phyloP scores from a whole-genome alignment of 768 basidiomycete species.

The Termitomyces sp. region DNA sequence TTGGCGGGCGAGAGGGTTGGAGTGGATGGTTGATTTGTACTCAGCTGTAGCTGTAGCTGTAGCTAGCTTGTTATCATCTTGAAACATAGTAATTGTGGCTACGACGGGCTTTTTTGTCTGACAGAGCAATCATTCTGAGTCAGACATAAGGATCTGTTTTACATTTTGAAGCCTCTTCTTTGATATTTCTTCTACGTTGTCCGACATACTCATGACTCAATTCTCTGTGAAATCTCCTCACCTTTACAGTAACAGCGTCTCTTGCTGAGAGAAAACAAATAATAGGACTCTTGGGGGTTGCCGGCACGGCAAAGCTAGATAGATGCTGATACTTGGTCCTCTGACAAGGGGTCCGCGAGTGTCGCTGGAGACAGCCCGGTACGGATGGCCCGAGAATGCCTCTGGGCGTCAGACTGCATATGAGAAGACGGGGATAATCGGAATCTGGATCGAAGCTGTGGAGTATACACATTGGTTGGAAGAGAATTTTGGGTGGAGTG shows the following conservation, averaged over 20 bases:
- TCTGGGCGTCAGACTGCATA: neutral
- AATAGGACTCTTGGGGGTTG: neutral
- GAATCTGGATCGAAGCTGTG: neutral
- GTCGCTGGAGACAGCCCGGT: neutral
- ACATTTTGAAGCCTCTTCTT: neutral
- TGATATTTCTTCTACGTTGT: neutral
- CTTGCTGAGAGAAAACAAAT: neutral
- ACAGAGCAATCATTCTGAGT: no score
- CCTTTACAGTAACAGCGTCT: neutral
- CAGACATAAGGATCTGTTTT: neutral
- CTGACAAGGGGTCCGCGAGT: neutral
- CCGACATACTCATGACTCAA: neutral
- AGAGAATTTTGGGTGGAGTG: neutral
- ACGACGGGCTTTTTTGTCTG: no score
- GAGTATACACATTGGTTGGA: neutral
- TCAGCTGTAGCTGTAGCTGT: constrained; percentile 12
- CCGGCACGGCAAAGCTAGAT: neutral
- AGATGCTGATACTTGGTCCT: neutral
- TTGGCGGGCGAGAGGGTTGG: constrained; percentile 41
- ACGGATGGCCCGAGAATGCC: neutral
- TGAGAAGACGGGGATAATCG: neutral
- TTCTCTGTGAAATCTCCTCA: neutral
- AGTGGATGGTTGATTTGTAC: constrained; percentile 31
- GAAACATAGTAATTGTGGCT: neutral
- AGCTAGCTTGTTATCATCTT: neutral